Base-by-base conservation (phyloP, 257 asterid species). In the Capsicum baccatum region DNA sequence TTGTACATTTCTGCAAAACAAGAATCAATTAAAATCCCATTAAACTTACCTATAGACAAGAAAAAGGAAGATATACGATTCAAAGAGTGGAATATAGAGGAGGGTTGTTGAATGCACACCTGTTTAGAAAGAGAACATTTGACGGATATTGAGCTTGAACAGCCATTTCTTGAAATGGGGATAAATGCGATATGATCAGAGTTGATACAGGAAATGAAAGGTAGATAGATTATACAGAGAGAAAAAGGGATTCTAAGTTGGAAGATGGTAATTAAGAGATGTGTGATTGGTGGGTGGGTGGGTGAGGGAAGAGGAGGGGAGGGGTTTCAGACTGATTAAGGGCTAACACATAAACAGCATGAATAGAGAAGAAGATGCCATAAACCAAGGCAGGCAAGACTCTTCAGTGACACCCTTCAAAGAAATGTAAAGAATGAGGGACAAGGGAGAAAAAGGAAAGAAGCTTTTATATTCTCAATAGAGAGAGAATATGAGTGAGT, bases 61-160 rank as follows among this genome's bases (percentile, higher is more conserved):
- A 17, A 63, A 17, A 33, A 15, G 3, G 50, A 3, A 60, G 6
- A 57, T 14, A 13, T 50, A 13, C 10, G 9, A 3, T 37, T 16
- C 48, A 44, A 0, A 1, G 13, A 39, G 42, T 26, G 33, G 33
- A 26, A 26, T 26, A 68, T 59, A 59, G 19, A 15, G 79, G 16
- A 82, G 79, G 39, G 79, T 12, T 26, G 33, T 39, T 42, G 83
- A 55, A 37, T 54, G 73, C 87, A 58, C 11, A 89, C 92, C 92
- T 88, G 89, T 86, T 88, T 5, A 86, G 80, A 12, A 89, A 83
- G 59, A 88, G 89, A 83, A 87, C 85, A 68, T 87, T 89, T 37
- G 93, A 90, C 5, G 93, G 88, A 48, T 90, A 87, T 71, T 86
- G 93, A 83, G 93, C 93, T 90, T 90, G 93, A 81, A 90, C 89